A percentile compares a stretch with the other conserved stretches of the same genome.
phyloP scores from a whole-genome alignment of 2,329 filamentous ascomycete species.

The Paracamarosporium sp. region DNA sequence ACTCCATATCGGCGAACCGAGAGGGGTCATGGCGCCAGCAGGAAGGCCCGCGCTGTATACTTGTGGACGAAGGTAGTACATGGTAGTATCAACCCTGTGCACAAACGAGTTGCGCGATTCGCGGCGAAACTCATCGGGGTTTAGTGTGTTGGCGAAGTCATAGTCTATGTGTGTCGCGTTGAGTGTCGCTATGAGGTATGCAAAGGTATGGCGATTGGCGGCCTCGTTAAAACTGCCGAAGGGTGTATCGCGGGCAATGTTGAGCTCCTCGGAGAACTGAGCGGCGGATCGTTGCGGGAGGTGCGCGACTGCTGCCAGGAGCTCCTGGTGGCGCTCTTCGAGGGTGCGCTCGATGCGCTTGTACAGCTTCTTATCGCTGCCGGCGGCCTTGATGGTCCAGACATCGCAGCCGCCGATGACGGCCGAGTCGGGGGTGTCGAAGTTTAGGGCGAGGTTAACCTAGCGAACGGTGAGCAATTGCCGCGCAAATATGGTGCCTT shows the following conservation, averaged over 20 bases:
- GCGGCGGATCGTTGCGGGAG: conserved; percentile 82
- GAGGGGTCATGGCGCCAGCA: conserved; percentile 56
- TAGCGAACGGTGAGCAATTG: background rate
- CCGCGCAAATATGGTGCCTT: background rate
- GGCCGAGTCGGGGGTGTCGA: conserved; percentile 90
- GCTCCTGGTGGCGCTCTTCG: conserved; percentile 87
- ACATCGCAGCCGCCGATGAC: conserved; percentile 94
- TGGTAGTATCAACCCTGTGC: conserved; percentile 81
- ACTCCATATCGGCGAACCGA: conserved; percentile 73
- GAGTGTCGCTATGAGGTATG: conserved; percentile 93
- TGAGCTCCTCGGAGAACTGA: conserved; percentile 69
- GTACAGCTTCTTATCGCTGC: conserved; percentile 95
- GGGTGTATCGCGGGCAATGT: conserved; percentile 85
- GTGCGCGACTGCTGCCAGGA: conserved; percentile 84
- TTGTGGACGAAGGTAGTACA: conserved; percentile 81
- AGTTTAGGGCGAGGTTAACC: conserved; percentile 88
- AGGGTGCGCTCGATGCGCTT: conserved; percentile 92
- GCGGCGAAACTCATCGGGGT: conserved; percentile 87
- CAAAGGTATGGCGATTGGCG: conserved; percentile 88
- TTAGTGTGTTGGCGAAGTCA: conserved; percentile 91
- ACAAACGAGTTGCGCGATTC: conserved; percentile 84
- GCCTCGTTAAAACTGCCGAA: conserved; percentile 91
- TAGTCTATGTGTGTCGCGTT: conserved; percentile 97
- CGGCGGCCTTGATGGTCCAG: conserved; percentile 96
- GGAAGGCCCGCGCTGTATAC: conserved; percentile 50